These are phyloP conservation scores for Calonectria hongkongensis DNA, from an alignment of 2,329 filamentous ascomycete species.

Conservation along the genomic window DNA sequence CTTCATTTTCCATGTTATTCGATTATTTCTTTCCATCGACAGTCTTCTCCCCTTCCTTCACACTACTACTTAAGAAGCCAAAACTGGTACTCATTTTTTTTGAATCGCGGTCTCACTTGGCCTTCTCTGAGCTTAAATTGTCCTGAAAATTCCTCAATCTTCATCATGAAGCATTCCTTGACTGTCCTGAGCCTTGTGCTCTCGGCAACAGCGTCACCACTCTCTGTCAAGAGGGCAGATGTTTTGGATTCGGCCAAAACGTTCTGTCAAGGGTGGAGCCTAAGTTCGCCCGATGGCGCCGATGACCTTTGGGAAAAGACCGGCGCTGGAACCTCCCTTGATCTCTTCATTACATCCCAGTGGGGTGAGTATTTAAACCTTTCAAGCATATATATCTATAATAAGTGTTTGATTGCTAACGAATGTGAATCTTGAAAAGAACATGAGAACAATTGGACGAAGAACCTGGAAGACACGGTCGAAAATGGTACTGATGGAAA, in stretches of 20 bases:
- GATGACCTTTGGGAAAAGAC: not conserved
- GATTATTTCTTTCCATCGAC: too few species aligned
- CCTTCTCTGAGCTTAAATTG: too few species aligned
- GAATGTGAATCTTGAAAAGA: not conserved
- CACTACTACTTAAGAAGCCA: too few species aligned
- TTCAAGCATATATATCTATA: too few species aligned
- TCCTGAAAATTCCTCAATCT: not conserved
- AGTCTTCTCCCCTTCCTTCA: too few species aligned
- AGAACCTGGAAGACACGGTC: not conserved
- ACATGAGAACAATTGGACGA: not conserved
- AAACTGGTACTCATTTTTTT: too few species aligned
- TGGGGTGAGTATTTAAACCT: not conserved
- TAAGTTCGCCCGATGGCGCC: not conserved
- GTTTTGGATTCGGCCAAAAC: not conserved
- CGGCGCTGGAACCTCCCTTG: not conserved
- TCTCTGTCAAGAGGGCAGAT: not conserved
- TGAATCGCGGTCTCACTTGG: too few species aligned
- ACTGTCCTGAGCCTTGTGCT: not conserved
- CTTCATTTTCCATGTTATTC: too few species aligned
- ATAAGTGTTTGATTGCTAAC: too few species aligned
- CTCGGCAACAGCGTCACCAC: not conserved
- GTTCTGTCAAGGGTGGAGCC: not conserved
- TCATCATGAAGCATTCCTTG: not conserved
- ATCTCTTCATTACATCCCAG: not conserved
- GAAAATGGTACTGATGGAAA: not conserved